Evolutionary conservation across 371 early-diverging fungal genomes (phyloP).

Genomic region (Mucor velutinosus): DNA sequence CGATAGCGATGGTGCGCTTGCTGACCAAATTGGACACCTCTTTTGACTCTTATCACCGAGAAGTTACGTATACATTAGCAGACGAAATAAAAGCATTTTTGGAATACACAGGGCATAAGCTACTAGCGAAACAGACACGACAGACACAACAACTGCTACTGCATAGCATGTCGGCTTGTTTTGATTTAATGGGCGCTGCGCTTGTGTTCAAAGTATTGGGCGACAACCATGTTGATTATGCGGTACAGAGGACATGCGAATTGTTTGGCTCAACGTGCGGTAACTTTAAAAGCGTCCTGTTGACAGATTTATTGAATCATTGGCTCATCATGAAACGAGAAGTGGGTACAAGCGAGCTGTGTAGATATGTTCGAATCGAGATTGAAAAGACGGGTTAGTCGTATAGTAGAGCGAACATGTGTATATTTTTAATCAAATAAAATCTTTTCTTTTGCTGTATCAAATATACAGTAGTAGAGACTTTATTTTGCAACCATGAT

Average conservation of each 20-base stretch:
- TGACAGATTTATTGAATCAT: slow-evolving; percentile 38
- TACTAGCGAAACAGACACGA: slow-evolving; percentile 19
- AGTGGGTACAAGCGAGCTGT: slow-evolving; percentile 36
- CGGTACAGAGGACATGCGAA: slow-evolving; percentile 44
- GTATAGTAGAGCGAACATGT: not conserved
- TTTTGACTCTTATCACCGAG: slow-evolving; percentile 43
- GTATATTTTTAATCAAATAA: not conserved
- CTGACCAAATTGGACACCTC: slow-evolving; percentile 39
- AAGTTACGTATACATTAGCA: slow-evolving; percentile 50
- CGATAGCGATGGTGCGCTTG: slow-evolving; percentile 42
- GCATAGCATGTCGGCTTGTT: slow-evolving; percentile 44
- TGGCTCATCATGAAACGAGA: slow-evolving; percentile 46
- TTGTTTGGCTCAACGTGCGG: slow-evolving; percentile 22
- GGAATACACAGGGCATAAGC: slow-evolving; percentile 50
- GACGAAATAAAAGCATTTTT: slow-evolving; percentile 52
- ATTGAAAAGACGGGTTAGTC: slow-evolving; percentile 26
- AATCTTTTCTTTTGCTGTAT: not conserved
- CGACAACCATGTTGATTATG: slow-evolving; percentile 45
- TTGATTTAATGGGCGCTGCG: slow-evolving; percentile 49
- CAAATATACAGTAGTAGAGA: no score
- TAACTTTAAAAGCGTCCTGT: slow-evolving; percentile 30
- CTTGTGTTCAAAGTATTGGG: slow-evolving; percentile 40
- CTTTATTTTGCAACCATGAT: not conserved
- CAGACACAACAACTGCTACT: slow-evolving; percentile 11
- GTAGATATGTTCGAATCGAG: slow-evolving; percentile 36